phyloP scores from a whole-genome alignment of 108 stramenopile species.

The Schizochytrium sp. region DNA sequence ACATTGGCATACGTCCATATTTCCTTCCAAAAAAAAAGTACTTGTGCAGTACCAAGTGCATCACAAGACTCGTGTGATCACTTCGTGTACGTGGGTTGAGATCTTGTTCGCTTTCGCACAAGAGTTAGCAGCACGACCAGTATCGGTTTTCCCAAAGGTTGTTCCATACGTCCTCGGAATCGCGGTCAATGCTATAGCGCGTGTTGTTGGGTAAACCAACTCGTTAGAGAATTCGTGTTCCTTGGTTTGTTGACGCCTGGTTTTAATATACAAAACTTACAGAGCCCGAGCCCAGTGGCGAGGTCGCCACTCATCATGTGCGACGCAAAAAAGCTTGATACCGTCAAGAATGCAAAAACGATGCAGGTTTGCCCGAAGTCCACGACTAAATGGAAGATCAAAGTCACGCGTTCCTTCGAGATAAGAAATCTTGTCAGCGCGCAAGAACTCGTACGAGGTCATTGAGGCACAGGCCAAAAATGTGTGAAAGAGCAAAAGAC shows the following conservation, averaged over 20 bases:
- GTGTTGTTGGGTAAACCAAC: too few relatives aligned
- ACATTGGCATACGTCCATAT: too few relatives aligned
- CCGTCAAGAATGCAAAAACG: slow-evolving; percentile 14
- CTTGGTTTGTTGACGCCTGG: background rate
- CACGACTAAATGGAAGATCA: slow-evolving; percentile 17
- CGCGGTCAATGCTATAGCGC: background rate
- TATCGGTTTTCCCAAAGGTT: slow-evolving; percentile 19
- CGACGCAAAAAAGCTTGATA: background rate
- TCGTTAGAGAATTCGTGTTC: too few relatives aligned
- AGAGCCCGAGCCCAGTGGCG: background rate
- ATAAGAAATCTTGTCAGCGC: slow-evolving; percentile 15
- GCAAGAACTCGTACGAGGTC: slow-evolving; percentile 30
- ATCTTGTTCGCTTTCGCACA: background rate
- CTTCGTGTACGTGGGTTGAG: background rate
- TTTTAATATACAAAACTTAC: background rate
- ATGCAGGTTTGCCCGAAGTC: background rate
- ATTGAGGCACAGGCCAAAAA: slow-evolving; percentile 28
- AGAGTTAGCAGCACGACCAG: background rate
- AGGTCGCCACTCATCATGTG: background rate
- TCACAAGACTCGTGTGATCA: too few relatives aligned
- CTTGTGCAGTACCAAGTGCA: too few relatives aligned
- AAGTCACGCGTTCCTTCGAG: background rate
- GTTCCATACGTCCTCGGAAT: slow-evolving; percentile 5
- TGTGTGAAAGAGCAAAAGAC: slow-evolving; percentile 23
- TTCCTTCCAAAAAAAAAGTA: too few relatives aligned